Evolutionary conservation across 345 rosid species (phyloP).

Genomic region (Corymbia maculata): DNA sequence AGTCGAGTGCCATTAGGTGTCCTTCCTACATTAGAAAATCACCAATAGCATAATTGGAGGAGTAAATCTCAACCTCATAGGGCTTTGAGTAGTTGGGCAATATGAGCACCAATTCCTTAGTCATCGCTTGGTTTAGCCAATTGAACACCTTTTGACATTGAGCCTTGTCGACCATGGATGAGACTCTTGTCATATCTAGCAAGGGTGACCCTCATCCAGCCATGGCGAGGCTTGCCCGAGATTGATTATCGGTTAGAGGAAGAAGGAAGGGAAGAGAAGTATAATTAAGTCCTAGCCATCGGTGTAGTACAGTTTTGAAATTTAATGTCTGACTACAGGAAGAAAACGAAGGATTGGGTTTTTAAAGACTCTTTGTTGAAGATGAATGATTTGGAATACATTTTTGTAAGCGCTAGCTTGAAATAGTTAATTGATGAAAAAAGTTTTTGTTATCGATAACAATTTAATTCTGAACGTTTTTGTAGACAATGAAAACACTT

Average conservation of each 20-base stretch:
- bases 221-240: neutral
- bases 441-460: too few species aligned
- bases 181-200: neutral
- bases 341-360: neutral
- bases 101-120: neutral
- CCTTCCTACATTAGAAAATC: neutral
- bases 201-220: too few species aligned
- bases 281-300: neutral
- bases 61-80: neutral
- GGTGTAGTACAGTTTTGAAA: neutral
- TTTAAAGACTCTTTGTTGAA: too few species aligned
- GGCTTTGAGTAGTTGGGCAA: neutral
- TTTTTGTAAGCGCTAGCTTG: neutral
- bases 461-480: too few species aligned
- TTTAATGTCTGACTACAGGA: neutral
- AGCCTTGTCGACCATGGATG: neutral
- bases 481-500: neutral
- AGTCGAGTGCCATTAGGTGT: neutral
- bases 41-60: neutral
- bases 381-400: too few species aligned
- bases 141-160: neutral
- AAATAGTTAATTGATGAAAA: too few species aligned
- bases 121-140: neutral
- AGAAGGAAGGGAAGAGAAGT: neutral
- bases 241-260: rapidly evolving